A percentile compares a stretch with the other conserved stretches of the same genome.
These are phyloP conservation scores for Porcisia deanei DNA, from an alignment of 208 protist species.

Conservation along the genomic window DNA sequence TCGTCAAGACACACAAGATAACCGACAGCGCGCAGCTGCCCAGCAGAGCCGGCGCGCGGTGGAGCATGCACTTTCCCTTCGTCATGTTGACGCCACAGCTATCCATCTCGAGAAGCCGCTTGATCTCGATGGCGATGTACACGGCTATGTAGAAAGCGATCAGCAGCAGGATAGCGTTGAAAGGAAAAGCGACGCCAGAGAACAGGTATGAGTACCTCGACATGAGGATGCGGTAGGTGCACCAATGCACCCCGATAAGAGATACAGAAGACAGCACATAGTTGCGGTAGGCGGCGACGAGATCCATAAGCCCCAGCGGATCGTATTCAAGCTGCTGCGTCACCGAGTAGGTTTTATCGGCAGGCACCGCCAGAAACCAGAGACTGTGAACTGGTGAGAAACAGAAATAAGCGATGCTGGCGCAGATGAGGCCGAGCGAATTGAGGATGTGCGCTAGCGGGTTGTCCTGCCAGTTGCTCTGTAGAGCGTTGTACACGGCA, in stretches of 20 bases:
- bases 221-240: conserved; percentile 59
- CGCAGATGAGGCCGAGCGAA: conserved; percentile 59
- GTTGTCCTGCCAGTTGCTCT: conserved; percentile 68
- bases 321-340: conserved; percentile 61
- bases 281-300: conserved; percentile 35
- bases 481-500: conserved; percentile 67
- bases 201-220: conserved; percentile 86
- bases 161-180: conserved; percentile 63
- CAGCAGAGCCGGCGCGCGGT: conserved; percentile 34
- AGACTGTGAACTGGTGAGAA: conserved; percentile 46
- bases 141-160: conserved; percentile 58
- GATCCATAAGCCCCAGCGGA: conserved; percentile 60
- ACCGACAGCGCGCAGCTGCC: conserved; percentile 43
- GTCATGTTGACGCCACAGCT: conserved; percentile 35
- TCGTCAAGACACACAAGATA: conserved; percentile 43
- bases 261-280: conserved; percentile 37
- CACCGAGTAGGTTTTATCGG: conserved; percentile 22
- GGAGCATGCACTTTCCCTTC: conserved; percentile 15
- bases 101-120: conserved; percentile 63
- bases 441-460: conserved; percentile 64
- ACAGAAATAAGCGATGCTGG: conserved; percentile 64
- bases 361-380: conserved; percentile 65
- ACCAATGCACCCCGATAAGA: conserved; percentile 49
- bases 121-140: conserved; percentile 52
- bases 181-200: conserved; percentile 61